Percentiles rank a stretch among this genome's conserved stretches.
Conservation (phyloP, 495 filamentous ascomycete genomes). For the Neurospora discreta region DNA sequence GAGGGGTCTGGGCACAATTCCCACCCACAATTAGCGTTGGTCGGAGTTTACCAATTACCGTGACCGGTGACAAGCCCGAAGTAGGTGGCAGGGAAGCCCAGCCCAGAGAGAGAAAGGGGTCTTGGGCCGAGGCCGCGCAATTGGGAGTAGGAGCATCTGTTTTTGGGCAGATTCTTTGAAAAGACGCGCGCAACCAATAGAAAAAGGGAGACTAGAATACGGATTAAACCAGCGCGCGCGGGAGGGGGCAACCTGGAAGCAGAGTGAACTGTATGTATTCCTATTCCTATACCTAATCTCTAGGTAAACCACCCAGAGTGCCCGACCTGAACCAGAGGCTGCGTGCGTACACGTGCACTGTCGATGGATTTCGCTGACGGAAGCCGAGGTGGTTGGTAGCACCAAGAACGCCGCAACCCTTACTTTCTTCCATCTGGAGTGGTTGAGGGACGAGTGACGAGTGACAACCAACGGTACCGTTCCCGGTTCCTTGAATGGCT, state of each 20-base stretch:
- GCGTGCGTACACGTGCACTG: neutral
- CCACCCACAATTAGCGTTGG: neutral
- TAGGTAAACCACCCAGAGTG: too few relatives aligned
- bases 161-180: neutral
- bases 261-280: too few relatives aligned
- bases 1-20: neutral
- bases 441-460: neutral
- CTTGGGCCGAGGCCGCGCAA: neutral
- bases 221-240: too few relatives aligned
- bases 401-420: neutral
- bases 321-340: neutral
- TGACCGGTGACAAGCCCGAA: neutral
- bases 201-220: too few relatives aligned
- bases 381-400: neutral
- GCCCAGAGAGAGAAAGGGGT: neutral
- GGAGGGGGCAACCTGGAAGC: too few relatives aligned
- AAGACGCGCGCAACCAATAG: too few relatives aligned
- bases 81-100: neutral
- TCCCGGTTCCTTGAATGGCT: neutral
- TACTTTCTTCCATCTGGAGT: neutral
- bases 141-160: neutral
- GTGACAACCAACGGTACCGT: neutral
- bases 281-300: too few relatives aligned
- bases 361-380: neutral
- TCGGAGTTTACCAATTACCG: neutral